Evolutionary conservation across 1,284 basidiomycete species (phyloP), one percentile per base, ranked within the genome.

Genomic region (Nidula niveotomentosa): DNA sequence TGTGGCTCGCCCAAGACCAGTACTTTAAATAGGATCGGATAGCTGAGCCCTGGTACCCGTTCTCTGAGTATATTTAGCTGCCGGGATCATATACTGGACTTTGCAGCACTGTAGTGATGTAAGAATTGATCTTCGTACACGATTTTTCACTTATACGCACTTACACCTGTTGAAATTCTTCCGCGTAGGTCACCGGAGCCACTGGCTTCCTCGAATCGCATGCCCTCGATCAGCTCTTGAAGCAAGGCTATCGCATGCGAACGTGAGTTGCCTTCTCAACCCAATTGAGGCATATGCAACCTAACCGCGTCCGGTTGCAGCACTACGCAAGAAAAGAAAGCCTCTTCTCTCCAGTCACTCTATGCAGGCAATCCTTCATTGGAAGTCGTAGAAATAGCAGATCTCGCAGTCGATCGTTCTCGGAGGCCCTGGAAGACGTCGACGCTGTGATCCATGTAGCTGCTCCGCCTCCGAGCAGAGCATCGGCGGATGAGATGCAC

Each of bases 181-280:
- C n/a, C n/a, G n/a, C n/a, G n/a, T n/a, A 71, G 69, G 65, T 72
- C 15, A 72, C 70, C 33, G 71, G 70, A 15, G 68, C 65, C 3
- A 65, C 69, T 43, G 69, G 71, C 17, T 70, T 67, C 53, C 58
- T 73, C 2, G 68, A 64, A 12, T 66, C 68, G 2, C 66, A 71
- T 48, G 63, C 70, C 6, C 64, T 67, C 12, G 51, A 62, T 8
- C 62, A 68, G 37, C 63, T 72, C 8, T 53, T 72, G 17, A 56
- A 65, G 37, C 60, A 63, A 36, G 67, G 69, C 3, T 71, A 70
- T 43, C 59, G 58, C 18, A 70, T 73, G 41, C 59, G 65, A 56
- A 67, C 61, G 69, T 71, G 49, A 48, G 66, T 60, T 13, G 12
- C 8, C 8, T 46, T 46, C 8, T 18, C 44, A 10, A 10, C 44